Evolutionary conservation across 2,329 filamentous ascomycete genomes (phyloP).

Genomic region (Chrysoporthe deuterocubensis): DNA sequence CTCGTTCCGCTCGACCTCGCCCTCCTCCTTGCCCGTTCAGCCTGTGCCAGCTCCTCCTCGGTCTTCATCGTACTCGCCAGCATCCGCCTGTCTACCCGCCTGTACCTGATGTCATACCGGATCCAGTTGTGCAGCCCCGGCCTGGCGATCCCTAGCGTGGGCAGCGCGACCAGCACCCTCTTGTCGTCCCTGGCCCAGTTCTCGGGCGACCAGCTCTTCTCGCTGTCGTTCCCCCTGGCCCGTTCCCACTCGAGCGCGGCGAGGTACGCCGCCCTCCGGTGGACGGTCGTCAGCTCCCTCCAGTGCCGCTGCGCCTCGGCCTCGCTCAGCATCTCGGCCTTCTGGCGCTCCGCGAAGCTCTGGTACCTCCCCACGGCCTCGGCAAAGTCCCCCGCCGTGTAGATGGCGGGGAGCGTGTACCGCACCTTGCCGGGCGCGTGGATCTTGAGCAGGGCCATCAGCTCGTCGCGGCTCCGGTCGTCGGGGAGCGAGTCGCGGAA

Average conservation of each 20-base stretch:
- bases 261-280: conserved; percentile 10
- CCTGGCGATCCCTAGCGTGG: conserved; percentile 53
- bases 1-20: not conserved
- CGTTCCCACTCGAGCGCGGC: conserved; percentile 5
- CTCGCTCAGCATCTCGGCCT: conserved; percentile 15
- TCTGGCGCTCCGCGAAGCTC: conserved; percentile 31
- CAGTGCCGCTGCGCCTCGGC: conserved; percentile 9
- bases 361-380: conserved; percentile 28
- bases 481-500: conserved; percentile 51
- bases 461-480: conserved; percentile 35
- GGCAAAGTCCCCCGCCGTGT: conserved; percentile 46
- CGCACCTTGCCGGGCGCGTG: conserved; percentile 60
- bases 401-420: conserved; percentile 60
- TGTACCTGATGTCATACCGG: conserved; percentile 54
- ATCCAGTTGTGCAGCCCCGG: conserved; percentile 54
- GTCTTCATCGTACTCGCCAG: conserved; percentile 33
- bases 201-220: not conserved
- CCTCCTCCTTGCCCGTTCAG: conserved; percentile 7
- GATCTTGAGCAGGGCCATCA: conserved; percentile 50
- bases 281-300: not conserved
- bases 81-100: conserved; percentile 50
- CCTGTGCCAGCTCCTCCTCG: conserved; percentile 12
- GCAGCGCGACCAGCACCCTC: conserved; percentile 54
- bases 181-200: conserved; percentile 25
- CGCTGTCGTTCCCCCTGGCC: not conserved